Conservation (phyloP, 495 filamentous ascomycete genomes). For the Xylaria telfairii region DNA sequence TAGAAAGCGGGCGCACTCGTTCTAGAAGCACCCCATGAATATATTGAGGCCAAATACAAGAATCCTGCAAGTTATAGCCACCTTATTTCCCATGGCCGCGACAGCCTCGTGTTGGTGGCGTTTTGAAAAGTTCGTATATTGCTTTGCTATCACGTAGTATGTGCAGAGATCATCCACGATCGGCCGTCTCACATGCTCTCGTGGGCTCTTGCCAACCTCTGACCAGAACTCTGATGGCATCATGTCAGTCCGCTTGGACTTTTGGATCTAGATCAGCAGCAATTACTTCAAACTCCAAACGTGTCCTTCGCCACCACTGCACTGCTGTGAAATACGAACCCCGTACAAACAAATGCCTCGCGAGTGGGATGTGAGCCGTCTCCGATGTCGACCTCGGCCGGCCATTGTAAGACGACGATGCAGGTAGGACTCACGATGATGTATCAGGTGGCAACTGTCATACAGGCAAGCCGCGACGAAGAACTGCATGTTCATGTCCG, state of each 20-base stretch:
- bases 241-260: not conserved
- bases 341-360: not conserved
- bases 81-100: not conserved
- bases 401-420: slow-evolving; percentile 12
- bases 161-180: slow-evolving; percentile 7
- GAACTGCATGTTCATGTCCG: slow-evolving; percentile 18
- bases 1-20: not conserved
- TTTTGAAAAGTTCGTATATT: not conserved
- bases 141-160: not conserved
- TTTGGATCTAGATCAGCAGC: not conserved
- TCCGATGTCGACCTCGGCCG: not conserved
- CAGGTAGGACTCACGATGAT: slow-evolving; percentile 20
- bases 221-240: not conserved
- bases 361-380: slow-evolving; percentile 19
- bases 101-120: slow-evolving; percentile 11
- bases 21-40: slow-evolving; percentile 21
- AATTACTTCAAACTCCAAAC: not conserved
- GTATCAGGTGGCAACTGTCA: slow-evolving; percentile 25
- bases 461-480: slow-evolving; percentile 20
- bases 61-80: not conserved
- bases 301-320: not conserved
- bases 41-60: not conserved
- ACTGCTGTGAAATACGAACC: not conserved
- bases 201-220: not conserved
- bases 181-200: slow-evolving; percentile 1